Conservation (phyloP, 192 early-diverging fungal genomes). For the Backusella morwellensis region DNA sequence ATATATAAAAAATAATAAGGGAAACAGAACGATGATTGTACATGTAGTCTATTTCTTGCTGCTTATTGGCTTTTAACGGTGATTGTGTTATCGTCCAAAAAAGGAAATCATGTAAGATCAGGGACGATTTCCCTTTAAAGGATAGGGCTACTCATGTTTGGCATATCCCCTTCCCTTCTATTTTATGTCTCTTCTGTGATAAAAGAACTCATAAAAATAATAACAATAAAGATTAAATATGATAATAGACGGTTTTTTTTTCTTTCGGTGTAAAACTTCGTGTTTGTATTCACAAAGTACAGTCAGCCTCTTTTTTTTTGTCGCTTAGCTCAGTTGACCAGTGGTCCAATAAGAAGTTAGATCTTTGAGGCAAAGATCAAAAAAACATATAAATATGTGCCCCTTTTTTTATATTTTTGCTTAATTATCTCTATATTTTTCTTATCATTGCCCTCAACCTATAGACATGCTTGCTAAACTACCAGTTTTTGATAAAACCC, state of each 20-base stretch:
- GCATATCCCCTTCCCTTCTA: too few relatives aligned
- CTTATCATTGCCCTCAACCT: not conserved
- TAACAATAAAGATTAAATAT: too few relatives aligned
- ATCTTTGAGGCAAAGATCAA: not conserved
- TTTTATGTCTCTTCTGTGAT: too few relatives aligned
- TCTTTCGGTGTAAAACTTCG: not conserved
- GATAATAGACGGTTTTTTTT: too few relatives aligned
- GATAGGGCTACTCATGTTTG: not conserved
- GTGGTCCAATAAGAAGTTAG: not conserved
- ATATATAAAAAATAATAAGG: too few relatives aligned
- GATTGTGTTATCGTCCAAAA: not conserved
- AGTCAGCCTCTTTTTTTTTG: not conserved
- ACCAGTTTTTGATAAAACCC: slow-evolving; percentile 12
- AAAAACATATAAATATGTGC: not conserved
- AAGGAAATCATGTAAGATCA: not conserved
- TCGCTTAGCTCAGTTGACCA: not conserved
- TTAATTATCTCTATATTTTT: not conserved
- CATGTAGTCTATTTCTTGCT: not conserved
- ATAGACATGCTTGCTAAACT: slow-evolving; percentile 21
- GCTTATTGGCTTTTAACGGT: not conserved
- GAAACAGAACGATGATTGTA: too few relatives aligned
- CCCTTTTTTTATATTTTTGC: not conserved
- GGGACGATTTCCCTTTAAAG: not conserved
- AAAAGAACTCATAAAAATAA: too few relatives aligned
- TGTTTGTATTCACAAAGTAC: not conserved